Base-by-base conservation (phyloP, 2,329 filamentous ascomycete species). In the Diplodia seriata region DNA sequence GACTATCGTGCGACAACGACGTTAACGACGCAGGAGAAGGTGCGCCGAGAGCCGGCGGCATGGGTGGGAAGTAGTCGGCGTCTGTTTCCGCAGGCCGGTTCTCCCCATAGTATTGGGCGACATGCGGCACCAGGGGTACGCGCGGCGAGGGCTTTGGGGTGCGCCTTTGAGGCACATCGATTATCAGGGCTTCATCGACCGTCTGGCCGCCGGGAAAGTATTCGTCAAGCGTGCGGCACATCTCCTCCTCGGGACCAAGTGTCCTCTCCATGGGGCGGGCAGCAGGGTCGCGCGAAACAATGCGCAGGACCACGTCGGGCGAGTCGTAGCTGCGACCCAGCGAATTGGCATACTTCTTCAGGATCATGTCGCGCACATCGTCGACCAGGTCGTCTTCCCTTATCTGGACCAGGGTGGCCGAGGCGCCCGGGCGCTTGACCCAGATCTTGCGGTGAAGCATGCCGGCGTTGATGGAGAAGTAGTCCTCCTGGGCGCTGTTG, bases 261-360 rank as follows among this genome's bases (percentile, higher is more conserved):
- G 87, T 80, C 55, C 93, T 88, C 75, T 94, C 92, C 50, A 80
- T 76, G 76, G 82, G 70, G 33, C 74, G 75, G 82, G 71, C 70
- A 9, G 70, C 75, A 29, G 76, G 76, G 49, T 93, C 90, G 67
- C 93, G 86, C n/a, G 91, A 87, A 18, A 85, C 78, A 72, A 98
- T 91, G 70, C 91, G 89, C 71, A 98, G 84, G 12, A 87, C 89
- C 68, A 99, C 86, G 78, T 99, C 95, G 14, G 95, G 95, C 12
- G 95, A 86, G 81, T 99, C 95, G 78, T 94, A 97, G 64, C 87
- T 91, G 73, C 89, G 89, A 62, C 94, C 94, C 31, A 99, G 85
- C 15, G 93, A 96, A 80, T 99, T 98, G 73, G 89, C 89, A 79
- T 98, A 99, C 82, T 98, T 98, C 75, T 88, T 89, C 73, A 98